Evolutionary conservation across 2,329 filamentous ascomycete species (phyloP), one percentile per base, ranked within the genome.

Genomic region (Colletotrichum falcatum): DNA sequence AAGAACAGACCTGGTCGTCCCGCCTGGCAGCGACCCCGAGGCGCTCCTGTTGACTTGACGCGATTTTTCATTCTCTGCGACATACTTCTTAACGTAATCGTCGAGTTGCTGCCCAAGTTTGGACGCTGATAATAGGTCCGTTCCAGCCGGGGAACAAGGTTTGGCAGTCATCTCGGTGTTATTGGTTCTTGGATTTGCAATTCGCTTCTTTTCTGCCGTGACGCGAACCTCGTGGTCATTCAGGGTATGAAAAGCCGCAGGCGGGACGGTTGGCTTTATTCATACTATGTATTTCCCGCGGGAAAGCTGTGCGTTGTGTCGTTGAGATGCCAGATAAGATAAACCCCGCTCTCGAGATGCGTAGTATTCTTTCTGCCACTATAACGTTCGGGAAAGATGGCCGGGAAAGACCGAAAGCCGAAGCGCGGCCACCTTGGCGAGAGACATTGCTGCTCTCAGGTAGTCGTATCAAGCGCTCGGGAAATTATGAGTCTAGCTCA

Each of bases 1-100:
- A 33, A 86, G 79, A 20, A 84, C 79, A 0, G 81, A 83, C 66
- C 84, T 79, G 7, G 84, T 86, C 74, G 85, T 85, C 44, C 84
- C 84, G 26, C 84, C 84, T 0, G 84, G 83, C 35, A 85, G 44
- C 76, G 16, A 74, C 71, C 35, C 76, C 72, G 55, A 78, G 53
- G n/a, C 84, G 82, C 33, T 78, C 72, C 16, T 81, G 75, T 67
- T 86, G 80, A 18, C 81, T 78, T 46, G 71, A 61, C 51, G 78
- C 77, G 84, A 85, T 2, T 72, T 74, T 8, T 79, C 77, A 72
- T 85, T 85, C 42, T 75, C 42, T 44, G 69, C 28, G 4, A 42
- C 42, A n/a, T 65, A 71, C 23, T 60, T 35, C 5, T 58, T 37
- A 30, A 71, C 11, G 37, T 59, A 71, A 9, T 33, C 37, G 2